Evolutionary conservation across 1,284 basidiomycete genomes (phyloP).

Genomic region (Puccinia hordei): DNA sequence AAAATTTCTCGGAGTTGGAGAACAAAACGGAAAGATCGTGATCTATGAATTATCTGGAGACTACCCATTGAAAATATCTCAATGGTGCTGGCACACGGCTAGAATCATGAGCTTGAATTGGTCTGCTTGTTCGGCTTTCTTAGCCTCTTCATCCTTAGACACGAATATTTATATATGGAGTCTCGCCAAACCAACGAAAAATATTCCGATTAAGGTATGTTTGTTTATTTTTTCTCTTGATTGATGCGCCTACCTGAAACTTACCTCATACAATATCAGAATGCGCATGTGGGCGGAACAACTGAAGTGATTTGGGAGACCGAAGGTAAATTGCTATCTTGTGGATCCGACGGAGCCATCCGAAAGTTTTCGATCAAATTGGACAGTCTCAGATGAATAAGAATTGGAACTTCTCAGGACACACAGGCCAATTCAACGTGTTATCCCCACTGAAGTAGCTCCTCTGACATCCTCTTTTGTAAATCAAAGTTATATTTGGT

Average conservation of each 20-base stretch:
- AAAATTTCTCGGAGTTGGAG: slow-evolving; percentile 57
- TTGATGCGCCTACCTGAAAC: neutral
- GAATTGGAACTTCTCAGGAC: no score
- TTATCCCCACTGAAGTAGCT: no score
- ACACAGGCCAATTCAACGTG: no score
- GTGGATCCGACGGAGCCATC: slow-evolving; percentile 44
- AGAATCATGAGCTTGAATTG: slow-evolving; percentile 78
- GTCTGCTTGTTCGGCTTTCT: slow-evolving; percentile 72
- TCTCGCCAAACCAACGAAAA: slow-evolving; percentile 73
- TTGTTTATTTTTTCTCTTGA: slow-evolving; percentile 53
- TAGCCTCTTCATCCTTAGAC: slow-evolving; percentile 85
- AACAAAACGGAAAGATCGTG: slow-evolving; percentile 78
- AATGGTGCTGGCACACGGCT: slow-evolving; percentile 86
- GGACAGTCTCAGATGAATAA: slow-evolving; percentile 26
- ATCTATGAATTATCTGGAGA: slow-evolving; percentile 72
- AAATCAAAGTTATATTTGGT: no score
- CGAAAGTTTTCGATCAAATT: slow-evolving; percentile 38
- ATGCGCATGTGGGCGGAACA: slow-evolving; percentile 46
- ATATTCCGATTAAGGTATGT: slow-evolving; percentile 71
- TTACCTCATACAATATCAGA: slow-evolving; percentile 12
- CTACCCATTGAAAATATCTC: slow-evolving; percentile 64
- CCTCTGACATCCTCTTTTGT: no score
- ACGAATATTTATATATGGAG: slow-evolving; percentile 90
- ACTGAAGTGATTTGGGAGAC: slow-evolving; percentile 39
- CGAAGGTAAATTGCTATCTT: slow-evolving; percentile 26